Evolutionary conservation across 305 asterid genomes (phyloP), one percentile per base, ranked within the genome.

Genomic region (Fraxinus baroniana): DNA sequence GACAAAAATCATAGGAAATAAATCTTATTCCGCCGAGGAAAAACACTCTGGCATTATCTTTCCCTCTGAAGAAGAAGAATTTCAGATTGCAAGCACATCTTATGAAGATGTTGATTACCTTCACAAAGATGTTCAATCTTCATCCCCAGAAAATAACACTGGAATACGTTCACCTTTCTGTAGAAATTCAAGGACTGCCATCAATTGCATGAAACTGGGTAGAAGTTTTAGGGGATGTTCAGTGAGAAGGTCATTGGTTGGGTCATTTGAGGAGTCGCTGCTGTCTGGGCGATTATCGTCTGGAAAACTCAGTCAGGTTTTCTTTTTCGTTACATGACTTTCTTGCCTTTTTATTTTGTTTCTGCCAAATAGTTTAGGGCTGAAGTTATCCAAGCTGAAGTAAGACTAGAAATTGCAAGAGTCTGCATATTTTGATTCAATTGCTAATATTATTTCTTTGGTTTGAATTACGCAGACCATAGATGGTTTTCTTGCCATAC

Each of bases 191-290:
- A 83, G 85, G 78, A 83, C 84, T 77, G 78, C 88, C 57, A 52
- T 66, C 64, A 79, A 79, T 85, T 79, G 83, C 86, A 82, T 78
- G 80, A 89, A 79, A 77, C 20, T 76, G 0, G 89, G 90, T 57
- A 91, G 90, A 84, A 84, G 78, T 62, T 71, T 89, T 83, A 90
- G 90, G 77, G 94, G 91, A 77, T 88, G 85, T 84, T 87, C 93
- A 74, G 91, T 89, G 82, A 90, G 95, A 86, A 89, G 94, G 89
- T 92, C 97, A 24, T 88, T 94, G 90, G 93, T 94, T 78, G 97
- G 98, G 80, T 94, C 98, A 18, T 94, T 94, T 88, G 98, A 94
- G 91, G 98, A 94, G 83, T 94, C 97, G 32, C 90, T 94, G 73
- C 87, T 94, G 80, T 94, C 98, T 82, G 98, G 98, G 73, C 90